Base-by-base conservation (phyloP, 139 green algal species). In the Tetradesmus obliquus region DNA sequence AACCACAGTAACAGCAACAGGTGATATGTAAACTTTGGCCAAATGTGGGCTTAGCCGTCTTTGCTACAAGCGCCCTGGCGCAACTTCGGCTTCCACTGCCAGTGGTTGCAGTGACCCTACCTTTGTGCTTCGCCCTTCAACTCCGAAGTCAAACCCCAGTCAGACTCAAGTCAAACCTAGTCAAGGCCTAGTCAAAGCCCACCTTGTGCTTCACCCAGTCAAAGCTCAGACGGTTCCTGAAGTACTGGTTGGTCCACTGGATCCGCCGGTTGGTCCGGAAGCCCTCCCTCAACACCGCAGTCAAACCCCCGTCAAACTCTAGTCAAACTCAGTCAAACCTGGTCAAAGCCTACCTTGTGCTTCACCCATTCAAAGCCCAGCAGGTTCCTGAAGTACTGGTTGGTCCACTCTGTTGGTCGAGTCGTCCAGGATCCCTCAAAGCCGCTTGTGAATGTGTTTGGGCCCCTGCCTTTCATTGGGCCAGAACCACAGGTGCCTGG, bases 331-430 rank as follows among this genome's bases (percentile, higher is more conserved):
- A 45, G 32, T 45, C 32, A 45, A 45, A 45, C 32, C 32, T 45
- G 32, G 32, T 45, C 32, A 45, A 45, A 45, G 32, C 32, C 32
- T 45, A 45, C 86, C 24, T 86, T 76, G 55, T 87, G 53, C 13
- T 87, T 9, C 60, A 93, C 82, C 90, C 89, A 95, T 15, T 91
- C 66, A 58, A 86, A 94, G 51, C 74, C 51, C 7, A 94, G 88
- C 24, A 95, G 91, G 74, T 91, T 93, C n/a, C 87, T 84, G 71
- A 95, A 95, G 90, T 94, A 95, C 19, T 93, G 12, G 86, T 94
- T 88, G 58, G 17, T 32, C 81, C 81, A 69, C 81, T n/a, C 5
- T 4, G 81, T 45, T 9, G 53, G 81, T 24, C 9, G 55, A 51
- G 81, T 69, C 4, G 55, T 79, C 84, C 84, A 88, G 24, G 57